Evolutionary conservation across 352 stramenopile genomes (phyloP).

Genomic region (Detonula confervacea): DNA sequence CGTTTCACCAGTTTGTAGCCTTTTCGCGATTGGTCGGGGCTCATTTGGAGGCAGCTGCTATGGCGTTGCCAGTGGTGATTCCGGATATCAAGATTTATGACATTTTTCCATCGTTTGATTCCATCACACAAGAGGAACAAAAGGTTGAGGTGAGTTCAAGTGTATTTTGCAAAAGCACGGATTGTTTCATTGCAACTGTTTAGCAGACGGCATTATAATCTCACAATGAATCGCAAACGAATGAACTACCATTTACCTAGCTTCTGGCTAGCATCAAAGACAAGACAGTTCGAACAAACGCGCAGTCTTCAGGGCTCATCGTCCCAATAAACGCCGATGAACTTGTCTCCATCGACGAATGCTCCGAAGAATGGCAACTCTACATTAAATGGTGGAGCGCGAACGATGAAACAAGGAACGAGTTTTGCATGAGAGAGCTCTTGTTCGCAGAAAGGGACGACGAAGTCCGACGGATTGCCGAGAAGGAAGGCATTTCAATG

Average conservation of each 20-base stretch:
- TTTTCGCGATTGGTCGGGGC: conserved; percentile 15
- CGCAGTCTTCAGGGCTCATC: conserved; percentile 7
- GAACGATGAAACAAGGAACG: conserved; percentile 8
- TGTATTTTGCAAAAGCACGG: no score
- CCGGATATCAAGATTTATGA: background rate
- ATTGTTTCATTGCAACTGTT: background rate
- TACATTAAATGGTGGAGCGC: conserved; percentile 35
- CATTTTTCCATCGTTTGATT: conserved; percentile 20
- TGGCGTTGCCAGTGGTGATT: background rate
- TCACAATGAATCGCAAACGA: background rate
- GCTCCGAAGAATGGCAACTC: conserved; percentile 1
- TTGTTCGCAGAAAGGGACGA: conserved; percentile 8
- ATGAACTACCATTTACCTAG: background rate
- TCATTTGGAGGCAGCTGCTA: conserved; percentile 2
- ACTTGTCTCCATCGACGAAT: background rate
- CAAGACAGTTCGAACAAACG: conserved; percentile 16
- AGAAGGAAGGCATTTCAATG: conserved; percentile 16
- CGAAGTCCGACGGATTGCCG: conserved; percentile 11
- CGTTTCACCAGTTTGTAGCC: conserved; percentile 24
- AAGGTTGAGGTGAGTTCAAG: conserved; percentile 19
- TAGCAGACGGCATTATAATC: background rate
- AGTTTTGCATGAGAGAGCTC: conserved; percentile 31
- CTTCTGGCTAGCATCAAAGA: conserved; percentile 24
- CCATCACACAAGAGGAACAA: conserved; percentile 5
- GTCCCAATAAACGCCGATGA: conserved; percentile 1